Base-by-base conservation (phyloP, 2,329 filamentous ascomycete genomes). In the Fusarium sp. region DNA sequence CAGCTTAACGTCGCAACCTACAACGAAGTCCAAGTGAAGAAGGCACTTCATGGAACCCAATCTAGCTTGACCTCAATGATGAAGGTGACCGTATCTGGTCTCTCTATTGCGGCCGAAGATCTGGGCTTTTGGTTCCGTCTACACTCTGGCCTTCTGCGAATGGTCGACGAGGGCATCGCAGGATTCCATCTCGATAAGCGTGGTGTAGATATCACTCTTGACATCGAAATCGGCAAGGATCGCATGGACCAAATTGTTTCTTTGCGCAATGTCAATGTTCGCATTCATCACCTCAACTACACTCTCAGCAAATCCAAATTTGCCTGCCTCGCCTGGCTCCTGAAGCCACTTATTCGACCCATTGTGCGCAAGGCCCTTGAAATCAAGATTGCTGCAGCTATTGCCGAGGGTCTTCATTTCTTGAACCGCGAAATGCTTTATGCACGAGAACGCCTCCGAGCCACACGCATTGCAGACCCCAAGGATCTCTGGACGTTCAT, bases 91-190 rank as follows among this genome's bases (percentile, higher is more conserved):
- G 81, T 97, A 38, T 90, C 93, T 66, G 95, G 95, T 0, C 81
- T 98, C 10, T 96, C 93, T 1, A 84, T 96, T 53, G 89, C 91
- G 39, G 94, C 94, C 4, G 89, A 95, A 23, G 94, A 97, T 65
- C 83, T 98, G 30, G 95, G 95, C 23, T 98, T 94, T 81, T 96
- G 94, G 88, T 82, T 97, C 30, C 91, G 91, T 11, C 85, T 92
- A 0, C 94, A 96, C 76, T 88, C 89, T 15, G 89, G 92, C 3
- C 77, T 96, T 3, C 82, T 97, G 47, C 88, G 89, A 23, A 83
- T 97, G 28, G 87, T 88, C 3, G 94, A 97, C 72, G 86, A 94
- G 76, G 95, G 95, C 6, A 91, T 97, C 46, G 93, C 91, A 7
- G 93, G 91, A 28, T 94, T 98, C 78, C 87, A 88, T 43, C 87